Evolutionary conservation across 176 grass and related monocot genomes (phyloP).

Genomic region (Avena insularis): DNA sequence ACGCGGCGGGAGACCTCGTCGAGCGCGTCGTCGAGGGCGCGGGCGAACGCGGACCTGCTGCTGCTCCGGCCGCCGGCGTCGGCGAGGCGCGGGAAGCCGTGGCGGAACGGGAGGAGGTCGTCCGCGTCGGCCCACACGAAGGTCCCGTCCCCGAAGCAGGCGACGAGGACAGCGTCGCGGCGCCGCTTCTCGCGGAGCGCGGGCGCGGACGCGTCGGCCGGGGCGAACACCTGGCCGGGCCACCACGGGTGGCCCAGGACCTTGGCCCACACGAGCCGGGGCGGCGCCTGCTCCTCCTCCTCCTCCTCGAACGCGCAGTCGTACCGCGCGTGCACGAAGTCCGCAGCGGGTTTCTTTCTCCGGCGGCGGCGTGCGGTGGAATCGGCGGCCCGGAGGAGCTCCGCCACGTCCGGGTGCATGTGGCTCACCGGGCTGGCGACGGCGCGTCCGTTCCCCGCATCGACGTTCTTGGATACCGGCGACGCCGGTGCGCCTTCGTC

Average conservation of each 20-base stretch:
- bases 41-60: slow-evolving; percentile 16
- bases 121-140: slow-evolving; percentile 52
- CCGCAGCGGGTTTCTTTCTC: not conserved
- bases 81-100: slow-evolving; percentile 42
- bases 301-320: slow-evolving; percentile 48
- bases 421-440: slow-evolving; percentile 25
- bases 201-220: slow-evolving; percentile 53
- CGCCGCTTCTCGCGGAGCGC: slow-evolving; percentile 24
- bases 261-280: slow-evolving; percentile 68
- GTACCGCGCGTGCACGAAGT: not conserved
- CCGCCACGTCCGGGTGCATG: slow-evolving; percentile 32
- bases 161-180: slow-evolving; percentile 45
- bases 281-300: not conserved
- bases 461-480: not conserved
- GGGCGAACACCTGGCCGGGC: slow-evolving; percentile 71
- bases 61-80: not conserved
- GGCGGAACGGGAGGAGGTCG: slow-evolving; percentile 51
- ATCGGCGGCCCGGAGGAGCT: not conserved
- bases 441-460: not conserved
- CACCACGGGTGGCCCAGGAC: slow-evolving; percentile 80
- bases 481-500: not conserved
- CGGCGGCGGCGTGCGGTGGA: not conserved
- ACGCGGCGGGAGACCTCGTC: slow-evolving; percentile 60
- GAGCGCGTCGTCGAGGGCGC: slow-evolving; percentile 53
- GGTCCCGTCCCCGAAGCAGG: slow-evolving; percentile 52